Conservation (phyloP, 257 asterid species). For the Lithospermum erythrorhizon region DNA sequence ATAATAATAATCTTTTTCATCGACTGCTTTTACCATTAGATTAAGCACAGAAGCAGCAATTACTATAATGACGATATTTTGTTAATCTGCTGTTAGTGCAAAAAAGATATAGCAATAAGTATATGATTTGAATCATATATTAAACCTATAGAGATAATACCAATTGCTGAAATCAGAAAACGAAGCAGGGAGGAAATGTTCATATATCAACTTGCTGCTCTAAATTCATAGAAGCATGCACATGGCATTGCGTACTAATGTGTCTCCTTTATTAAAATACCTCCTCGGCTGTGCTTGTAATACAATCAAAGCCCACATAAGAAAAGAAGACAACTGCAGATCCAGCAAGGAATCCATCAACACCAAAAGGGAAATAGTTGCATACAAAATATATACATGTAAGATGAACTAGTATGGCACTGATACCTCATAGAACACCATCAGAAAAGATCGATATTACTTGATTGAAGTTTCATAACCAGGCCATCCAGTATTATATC, state of each 20-base stretch:
- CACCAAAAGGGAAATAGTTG: conserved; percentile 28
- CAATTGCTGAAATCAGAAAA: too few species aligned
- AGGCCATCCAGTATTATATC: conserved; percentile 29
- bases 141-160: too few species aligned
- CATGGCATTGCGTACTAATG: conserved; percentile 1
- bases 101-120: too few species aligned
- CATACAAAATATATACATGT: conserved; percentile 9
- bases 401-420: conserved; percentile 1
- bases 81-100: too few species aligned
- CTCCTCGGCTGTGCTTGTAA: conserved; percentile 37
- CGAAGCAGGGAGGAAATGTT: too few species aligned
- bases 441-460: conserved; percentile 5
- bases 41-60: too few species aligned
- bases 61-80: too few species aligned
- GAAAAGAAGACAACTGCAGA: conserved; percentile 35
- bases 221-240: neutral
- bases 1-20: too few species aligned
- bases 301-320: conserved; percentile 29
- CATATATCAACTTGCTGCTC: neutral
- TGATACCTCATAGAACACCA: neutral
- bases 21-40: too few species aligned
- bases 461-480: conserved; percentile 23
- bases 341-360: conserved; percentile 29
- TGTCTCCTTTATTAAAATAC: conserved; percentile 7
- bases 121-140: too few species aligned